A percentile compares a stretch with the other conserved stretches of the same genome.
phyloP scores from a whole-genome alignment of 805 yeast genomes.

The Saccharomycopsis lassenensis region DNA sequence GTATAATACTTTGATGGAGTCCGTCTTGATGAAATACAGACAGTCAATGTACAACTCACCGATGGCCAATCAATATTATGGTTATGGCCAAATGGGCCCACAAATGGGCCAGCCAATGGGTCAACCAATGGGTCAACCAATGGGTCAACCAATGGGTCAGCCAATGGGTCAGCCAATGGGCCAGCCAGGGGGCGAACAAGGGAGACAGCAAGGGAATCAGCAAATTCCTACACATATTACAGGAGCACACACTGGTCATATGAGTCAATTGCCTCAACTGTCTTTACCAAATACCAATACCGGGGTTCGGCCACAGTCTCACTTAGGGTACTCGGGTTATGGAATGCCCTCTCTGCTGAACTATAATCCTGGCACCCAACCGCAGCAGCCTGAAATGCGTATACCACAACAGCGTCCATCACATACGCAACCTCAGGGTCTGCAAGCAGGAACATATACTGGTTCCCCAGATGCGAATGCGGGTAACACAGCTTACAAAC shows the following conservation, averaged over 20 bases:
- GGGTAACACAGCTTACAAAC: constrained; percentile 1
- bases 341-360: no score
- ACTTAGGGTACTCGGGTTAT: no score
- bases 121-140: no score
- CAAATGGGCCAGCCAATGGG: background rate
- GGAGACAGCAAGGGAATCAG: constrained; percentile 1
- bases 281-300: no score
- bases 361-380: no score
- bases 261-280: no score
- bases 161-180: no score
- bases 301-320: no score
- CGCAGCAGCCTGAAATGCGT: constrained; percentile 12
- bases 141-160: no score
- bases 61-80: background rate
- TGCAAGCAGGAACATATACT: background rate
- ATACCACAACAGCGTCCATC: constrained; percentile 6
- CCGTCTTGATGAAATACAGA: constrained; percentile 24
- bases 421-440: background rate
- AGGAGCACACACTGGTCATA: no score
- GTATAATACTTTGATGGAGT: constrained; percentile 62
- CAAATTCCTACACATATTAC: background rate
- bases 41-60: constrained; percentile 18
- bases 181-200: background rate
- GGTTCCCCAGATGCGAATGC: no score
- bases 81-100: background rate